These are phyloP conservation scores for Chaetomiaceae sp. DNA, from an alignment of 2,329 filamentous ascomycete species.

Conservation along the genomic window DNA sequence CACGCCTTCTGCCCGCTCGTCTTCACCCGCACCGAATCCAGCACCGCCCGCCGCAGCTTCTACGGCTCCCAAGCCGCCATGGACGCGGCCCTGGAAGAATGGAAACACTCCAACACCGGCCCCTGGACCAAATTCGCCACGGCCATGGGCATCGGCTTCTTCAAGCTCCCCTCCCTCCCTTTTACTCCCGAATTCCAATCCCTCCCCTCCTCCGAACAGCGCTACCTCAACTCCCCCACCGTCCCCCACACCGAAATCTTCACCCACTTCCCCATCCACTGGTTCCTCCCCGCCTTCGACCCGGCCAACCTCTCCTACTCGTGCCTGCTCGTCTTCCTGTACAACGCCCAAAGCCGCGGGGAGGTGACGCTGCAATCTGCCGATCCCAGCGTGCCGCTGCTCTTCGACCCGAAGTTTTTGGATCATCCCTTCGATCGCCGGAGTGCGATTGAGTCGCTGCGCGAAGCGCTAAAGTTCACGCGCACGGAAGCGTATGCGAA, in stretches of 20 bases:
- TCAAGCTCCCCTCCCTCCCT: conserved; percentile 40
- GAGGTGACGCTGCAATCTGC: conserved; percentile 49
- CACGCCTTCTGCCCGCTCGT: conserved; percentile 38
- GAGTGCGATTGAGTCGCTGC: conserved; percentile 44
- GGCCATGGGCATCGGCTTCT: conserved; percentile 39
- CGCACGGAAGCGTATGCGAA: conserved; percentile 42
- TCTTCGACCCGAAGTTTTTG: conserved; percentile 51
- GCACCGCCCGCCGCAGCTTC: conserved; percentile 42
- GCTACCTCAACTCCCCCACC: conserved; percentile 43
- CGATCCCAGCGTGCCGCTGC: conserved; percentile 46
- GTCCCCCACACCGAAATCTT: conserved; percentile 56
- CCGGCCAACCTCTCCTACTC: conserved; percentile 39
- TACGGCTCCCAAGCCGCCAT: conserved; percentile 40
- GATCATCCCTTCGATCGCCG: conserved; percentile 51
- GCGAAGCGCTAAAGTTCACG: conserved; percentile 39
- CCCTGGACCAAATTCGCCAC: conserved; percentile 39
- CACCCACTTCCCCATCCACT: conserved; percentile 43
- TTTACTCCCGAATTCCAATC: conserved; percentile 45
- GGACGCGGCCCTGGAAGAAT: conserved; percentile 44
- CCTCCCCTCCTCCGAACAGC: conserved; percentile 41
- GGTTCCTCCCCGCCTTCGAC: conserved; percentile 37
- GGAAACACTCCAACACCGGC: conserved; percentile 41
- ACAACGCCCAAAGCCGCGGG: conserved; percentile 52
- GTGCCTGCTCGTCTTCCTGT: conserved; percentile 43
- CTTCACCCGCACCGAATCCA: conserved; percentile 38